These are phyloP conservation scores for Escallonia rubra DNA, from an alignment of 129 eudicot species.

Conservation along the genomic window DNA sequence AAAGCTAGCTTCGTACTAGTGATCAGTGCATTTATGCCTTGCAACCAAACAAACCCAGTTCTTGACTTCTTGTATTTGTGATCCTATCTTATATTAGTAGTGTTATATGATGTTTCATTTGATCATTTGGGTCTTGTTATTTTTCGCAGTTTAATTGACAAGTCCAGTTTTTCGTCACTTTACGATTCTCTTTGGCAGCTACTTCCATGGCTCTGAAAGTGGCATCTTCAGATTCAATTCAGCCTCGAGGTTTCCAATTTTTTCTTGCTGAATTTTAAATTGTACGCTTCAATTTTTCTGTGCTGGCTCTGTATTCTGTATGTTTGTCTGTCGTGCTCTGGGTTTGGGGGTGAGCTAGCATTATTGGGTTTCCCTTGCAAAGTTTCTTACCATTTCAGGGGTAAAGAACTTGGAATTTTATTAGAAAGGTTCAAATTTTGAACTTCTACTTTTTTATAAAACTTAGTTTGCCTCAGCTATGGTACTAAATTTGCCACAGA, in stretches of 20 bases:
- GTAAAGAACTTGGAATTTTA: neutral
- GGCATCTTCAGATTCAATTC: conserved; percentile 12
- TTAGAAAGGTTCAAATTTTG: neutral
- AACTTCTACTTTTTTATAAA: neutral
- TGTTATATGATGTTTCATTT: too few relatives aligned
- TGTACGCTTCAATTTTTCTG: neutral
- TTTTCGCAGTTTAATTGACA: neutral
- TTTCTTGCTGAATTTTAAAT: neutral
- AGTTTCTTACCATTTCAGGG: neutral
- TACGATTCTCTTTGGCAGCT: neutral
- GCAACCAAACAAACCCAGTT: too few relatives aligned
- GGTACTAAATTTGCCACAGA: conserved; percentile 29
- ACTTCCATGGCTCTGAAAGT: conserved; percentile 9
- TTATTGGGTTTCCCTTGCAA: neutral
- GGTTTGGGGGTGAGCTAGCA: neutral
- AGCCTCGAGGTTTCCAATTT: conserved; percentile 23
- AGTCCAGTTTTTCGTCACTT: neutral
- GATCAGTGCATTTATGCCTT: too few relatives aligned
- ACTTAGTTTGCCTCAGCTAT: neutral
- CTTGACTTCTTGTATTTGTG: too few relatives aligned
- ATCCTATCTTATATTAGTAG: too few relatives aligned
- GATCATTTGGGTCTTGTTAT: neutral
- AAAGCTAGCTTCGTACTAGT: too few relatives aligned
- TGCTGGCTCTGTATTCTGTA: neutral
- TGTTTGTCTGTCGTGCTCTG: neutral